Evolutionary conservation across 2,329 filamentous ascomycete genomes (phyloP), one percentile per base, ranked within the genome.

Genomic region (Cryphonectria carpinicola): DNA sequence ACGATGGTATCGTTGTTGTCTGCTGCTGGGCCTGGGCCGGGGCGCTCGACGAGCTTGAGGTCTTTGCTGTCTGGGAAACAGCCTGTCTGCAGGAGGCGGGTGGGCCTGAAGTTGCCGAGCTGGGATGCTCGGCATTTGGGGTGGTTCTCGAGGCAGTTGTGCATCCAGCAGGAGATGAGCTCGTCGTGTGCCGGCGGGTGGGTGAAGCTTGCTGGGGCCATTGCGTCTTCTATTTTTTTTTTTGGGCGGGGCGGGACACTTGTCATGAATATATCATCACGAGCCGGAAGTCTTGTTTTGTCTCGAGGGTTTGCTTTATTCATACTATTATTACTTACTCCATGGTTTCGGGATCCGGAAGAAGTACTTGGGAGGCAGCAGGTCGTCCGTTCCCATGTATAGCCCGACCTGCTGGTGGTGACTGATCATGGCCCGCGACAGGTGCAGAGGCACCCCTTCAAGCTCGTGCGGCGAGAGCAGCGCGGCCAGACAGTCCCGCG

Each of bases 11-110:
- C 52, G 10, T 28, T 28, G 28, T 28, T 28, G 28, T 28, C 28
- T 28, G 28, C 28, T 28, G 46, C 10, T 8, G 25, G 19, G 13
- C 28, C 37, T 28, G 28, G 28, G 13, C 1, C 25, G 28, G n/a
- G 46, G 17, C 22, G 43, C 25, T 56, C 49, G 13, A 46, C 52
- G 10, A 67, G 65, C 14, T 52, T 60, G 7, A 67, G 14, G 52
- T 67, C 65, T 41, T 39, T 67, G 35, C 46, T 41, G 32, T 14
- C 52, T 19, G 5, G 17, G 37, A 67, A 67, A n/a, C 32, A 54
- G 35, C 35, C 43, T 22, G 32, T 37, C 49, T 52, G 43, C 63
- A 65, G 63, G n/a, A 65, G 63, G 22, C 63, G 52, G 17, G 63
- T 65, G 25, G 63, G 63, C 19, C 43, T 65, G 32, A 49, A 65